Evolutionary conservation across 2,329 filamentous ascomycete species (phyloP).

Genomic region (Alternaria angustiovoidea): DNA sequence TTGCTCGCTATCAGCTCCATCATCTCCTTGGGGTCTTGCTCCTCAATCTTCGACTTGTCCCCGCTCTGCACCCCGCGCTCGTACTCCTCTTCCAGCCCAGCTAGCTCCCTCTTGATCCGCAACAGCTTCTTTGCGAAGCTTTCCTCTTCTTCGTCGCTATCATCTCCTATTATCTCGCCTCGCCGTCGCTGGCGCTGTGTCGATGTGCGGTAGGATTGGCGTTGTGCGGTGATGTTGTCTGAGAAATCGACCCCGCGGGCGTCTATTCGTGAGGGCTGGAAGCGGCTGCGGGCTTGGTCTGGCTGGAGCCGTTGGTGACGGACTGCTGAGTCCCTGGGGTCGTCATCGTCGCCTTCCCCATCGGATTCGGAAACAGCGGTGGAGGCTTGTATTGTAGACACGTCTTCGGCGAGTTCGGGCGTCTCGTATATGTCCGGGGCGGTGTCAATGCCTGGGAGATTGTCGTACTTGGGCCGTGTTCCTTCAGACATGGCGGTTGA

Average conservation of each 20-base stretch:
- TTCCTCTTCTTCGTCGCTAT: conserved; percentile 74
- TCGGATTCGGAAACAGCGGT: conserved; percentile 55
- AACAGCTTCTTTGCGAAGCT: conserved; percentile 80
- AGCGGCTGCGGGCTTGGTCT: conserved; percentile 80
- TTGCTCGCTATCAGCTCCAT: conserved; percentile 72
- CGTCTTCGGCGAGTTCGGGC: conserved; percentile 88
- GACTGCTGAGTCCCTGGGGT: conserved; percentile 59
- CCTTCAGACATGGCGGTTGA: conserved; percentile 40
- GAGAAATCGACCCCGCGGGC: conserved; percentile 85
- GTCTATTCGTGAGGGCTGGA: conserved; percentile 78
- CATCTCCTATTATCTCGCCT: conserved; percentile 72
- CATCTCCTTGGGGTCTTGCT: conserved; percentile 63
- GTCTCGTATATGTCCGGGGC: conserved; percentile 98
- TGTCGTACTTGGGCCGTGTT: conserved; percentile 55
- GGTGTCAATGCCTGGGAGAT: conserved; percentile 68
- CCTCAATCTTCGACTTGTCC: conserved; percentile 49
- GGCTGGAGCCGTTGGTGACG: conserved; percentile 79
- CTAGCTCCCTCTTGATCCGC: conserved; percentile 81
- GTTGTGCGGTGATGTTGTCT: conserved; percentile 81
- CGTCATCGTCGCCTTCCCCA: conserved; percentile 62
- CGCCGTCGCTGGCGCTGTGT: conserved; percentile 70
- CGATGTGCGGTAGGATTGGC: conserved; percentile 79
- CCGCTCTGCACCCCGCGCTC: conserved; percentile 59
- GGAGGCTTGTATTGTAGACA: conserved; percentile 74
- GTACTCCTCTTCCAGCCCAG: conserved; percentile 67